Percentiles rank a stretch among this genome's conserved stretches.
phyloP scores from a whole-genome alignment of 306 rosid genomes.

The Hippophae gyantsensis region DNA sequence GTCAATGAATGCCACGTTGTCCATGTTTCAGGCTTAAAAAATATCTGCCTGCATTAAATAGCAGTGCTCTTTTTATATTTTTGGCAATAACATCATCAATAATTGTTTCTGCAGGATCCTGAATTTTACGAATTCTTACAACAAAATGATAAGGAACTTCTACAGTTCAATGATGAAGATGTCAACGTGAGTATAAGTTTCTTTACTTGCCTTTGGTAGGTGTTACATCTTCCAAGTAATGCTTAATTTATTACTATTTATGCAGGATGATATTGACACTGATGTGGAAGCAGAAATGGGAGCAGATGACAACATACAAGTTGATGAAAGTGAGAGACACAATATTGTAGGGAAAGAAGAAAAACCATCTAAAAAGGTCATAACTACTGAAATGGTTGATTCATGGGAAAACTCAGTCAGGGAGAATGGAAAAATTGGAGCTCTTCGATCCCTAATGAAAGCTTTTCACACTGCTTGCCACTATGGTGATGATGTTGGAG shows the following conservation, averaged over 20 bases:
- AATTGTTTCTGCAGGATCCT: slow-evolving; percentile 53
- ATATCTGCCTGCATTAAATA: too few relatives aligned
- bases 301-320: slow-evolving; percentile 22
- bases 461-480: slow-evolving; percentile 90
- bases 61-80: not conserved
- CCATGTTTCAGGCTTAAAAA: too few relatives aligned
- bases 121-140: slow-evolving; percentile 70
- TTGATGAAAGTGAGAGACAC: slow-evolving; percentile 21
- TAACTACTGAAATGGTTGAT: slow-evolving; percentile 72
- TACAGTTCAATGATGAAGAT: slow-evolving; percentile 62
- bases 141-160: slow-evolving; percentile 73
- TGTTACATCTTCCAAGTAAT: not conserved
- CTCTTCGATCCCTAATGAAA: slow-evolving; percentile 59
- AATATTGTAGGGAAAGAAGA: slow-evolving; percentile 31
- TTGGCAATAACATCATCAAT: slow-evolving; percentile 17
- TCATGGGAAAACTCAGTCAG: slow-evolving; percentile 52
- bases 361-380: slow-evolving; percentile 34
- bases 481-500: slow-evolving; percentile 75
- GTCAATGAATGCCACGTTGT: too few relatives aligned
- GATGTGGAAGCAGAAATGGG: slow-evolving; percentile 40
- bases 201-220: not conserved
- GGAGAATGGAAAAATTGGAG: slow-evolving; percentile 53
- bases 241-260: slow-evolving; percentile 14
- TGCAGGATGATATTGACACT: slow-evolving; percentile 50
- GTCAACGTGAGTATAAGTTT: slow-evolving; percentile 41